Conservation (phyloP, 2,329 filamentous ascomycete species). For the Metarhizium humberi region DNA sequence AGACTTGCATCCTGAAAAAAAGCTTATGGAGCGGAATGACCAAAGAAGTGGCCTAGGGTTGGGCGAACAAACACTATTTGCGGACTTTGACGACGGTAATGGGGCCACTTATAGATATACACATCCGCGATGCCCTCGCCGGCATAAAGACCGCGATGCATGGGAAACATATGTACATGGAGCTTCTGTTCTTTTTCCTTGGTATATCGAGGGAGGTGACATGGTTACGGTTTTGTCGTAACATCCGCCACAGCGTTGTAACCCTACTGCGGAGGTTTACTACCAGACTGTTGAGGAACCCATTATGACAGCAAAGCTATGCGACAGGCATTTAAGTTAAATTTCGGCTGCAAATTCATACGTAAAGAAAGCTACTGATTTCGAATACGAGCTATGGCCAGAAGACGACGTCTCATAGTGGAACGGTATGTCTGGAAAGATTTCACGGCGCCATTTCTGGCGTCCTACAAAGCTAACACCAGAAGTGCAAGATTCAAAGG, state of each 20-base stretch:
- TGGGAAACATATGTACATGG: conserved; percentile 9
- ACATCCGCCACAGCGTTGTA: conserved; percentile 9
- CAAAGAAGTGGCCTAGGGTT: too few species aligned
- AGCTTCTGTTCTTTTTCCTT: conserved; percentile 12
- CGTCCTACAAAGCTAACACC: neutral
- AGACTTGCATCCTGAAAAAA: too few species aligned
- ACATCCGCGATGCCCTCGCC: neutral
- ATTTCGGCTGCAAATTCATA: neutral
- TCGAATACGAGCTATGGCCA: neutral
- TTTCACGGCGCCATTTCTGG: neutral
- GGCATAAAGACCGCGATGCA: neutral
- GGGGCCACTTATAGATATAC: conserved; percentile 7
- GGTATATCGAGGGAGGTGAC: conserved; percentile 7
- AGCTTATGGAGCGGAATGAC: too few species aligned
- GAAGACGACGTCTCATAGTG: neutral
- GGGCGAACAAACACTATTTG: too few species aligned
- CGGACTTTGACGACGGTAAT: too few species aligned
- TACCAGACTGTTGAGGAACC: conserved; percentile 11
- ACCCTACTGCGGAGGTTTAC: conserved; percentile 8
- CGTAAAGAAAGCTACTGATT: neutral
- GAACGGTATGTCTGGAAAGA: neutral
- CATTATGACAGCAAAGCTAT: conserved; percentile 4
- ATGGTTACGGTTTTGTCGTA: conserved; percentile 8
- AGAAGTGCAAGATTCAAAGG: neutral
- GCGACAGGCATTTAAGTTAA: neutral